Evolutionary conservation across 495 filamentous ascomycete species (phyloP).

Genomic region (Xylaria telfairii): DNA sequence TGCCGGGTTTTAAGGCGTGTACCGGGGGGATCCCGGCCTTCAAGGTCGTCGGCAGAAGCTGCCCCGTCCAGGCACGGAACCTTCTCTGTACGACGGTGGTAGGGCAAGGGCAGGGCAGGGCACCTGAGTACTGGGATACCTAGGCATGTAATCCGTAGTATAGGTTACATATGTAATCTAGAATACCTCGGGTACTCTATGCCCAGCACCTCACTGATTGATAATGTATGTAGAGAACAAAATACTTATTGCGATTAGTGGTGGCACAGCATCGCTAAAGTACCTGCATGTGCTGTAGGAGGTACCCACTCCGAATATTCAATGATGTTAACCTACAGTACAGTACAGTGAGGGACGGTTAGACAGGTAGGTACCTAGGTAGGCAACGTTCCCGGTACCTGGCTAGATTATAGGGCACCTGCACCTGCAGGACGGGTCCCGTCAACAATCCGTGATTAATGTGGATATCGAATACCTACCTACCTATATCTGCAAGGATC

Average conservation of each 20-base stretch:
- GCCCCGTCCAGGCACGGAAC: conserved; percentile 21
- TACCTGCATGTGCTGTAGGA: too few relatives aligned
- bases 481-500: not conserved
- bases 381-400: conserved; percentile 10
- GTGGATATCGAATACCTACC: not conserved
- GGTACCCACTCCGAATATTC: too few relatives aligned
- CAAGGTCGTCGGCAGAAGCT: conserved; percentile 19
- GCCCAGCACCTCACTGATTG: too few relatives aligned
- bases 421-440: not conserved
- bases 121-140: not conserved
- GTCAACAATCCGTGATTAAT: conserved; percentile 11
- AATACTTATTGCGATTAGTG: too few relatives aligned
- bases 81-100: conserved; percentile 18
- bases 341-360: too few relatives aligned
- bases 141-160: too few relatives aligned
- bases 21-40: conserved; percentile 13
- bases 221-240: too few relatives aligned
- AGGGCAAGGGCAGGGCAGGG: not conserved
- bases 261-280: too few relatives aligned
- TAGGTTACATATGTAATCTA: too few relatives aligned
- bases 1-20: not conserved
- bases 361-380: not conserved
- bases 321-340: too few relatives aligned
- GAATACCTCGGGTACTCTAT: too few relatives aligned
- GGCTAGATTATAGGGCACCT: not conserved